Evolutionary conservation across 805 yeast species (phyloP).

Genomic region (Limtongia smithiae): DNA sequence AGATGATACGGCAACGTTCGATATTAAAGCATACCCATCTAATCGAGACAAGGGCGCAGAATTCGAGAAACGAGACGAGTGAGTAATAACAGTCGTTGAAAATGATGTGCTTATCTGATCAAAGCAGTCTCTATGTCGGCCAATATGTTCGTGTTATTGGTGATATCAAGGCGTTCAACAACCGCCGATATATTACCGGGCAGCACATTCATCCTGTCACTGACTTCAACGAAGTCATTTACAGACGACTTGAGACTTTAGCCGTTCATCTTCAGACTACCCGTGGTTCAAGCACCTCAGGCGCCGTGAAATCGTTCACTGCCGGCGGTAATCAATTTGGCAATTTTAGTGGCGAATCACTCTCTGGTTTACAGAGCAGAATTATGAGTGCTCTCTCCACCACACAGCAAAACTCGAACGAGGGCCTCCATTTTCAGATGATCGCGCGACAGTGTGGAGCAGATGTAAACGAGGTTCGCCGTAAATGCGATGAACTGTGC

Average conservation of each 20-base stretch:
- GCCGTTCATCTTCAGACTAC: constrained; percentile 19
- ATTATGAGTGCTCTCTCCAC: constrained; percentile 13
- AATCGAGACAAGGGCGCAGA: constrained; percentile 28
- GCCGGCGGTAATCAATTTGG: constrained; percentile 2
- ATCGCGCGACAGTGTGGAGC: constrained; percentile 13
- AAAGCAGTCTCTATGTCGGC: constrained; percentile 28
- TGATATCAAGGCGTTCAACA: constrained; percentile 47
- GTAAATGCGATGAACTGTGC: constrained; percentile 15
- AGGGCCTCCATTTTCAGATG: constrained; percentile 22
- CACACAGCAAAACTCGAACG: constrained; percentile 12
- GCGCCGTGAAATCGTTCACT: background rate
- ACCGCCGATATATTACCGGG: constrained; percentile 50
- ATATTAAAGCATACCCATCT: constrained; percentile 52
- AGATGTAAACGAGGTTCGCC: background rate
- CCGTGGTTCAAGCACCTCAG: background rate
- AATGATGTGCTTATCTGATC: background rate
- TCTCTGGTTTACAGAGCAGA: constrained; percentile 21
- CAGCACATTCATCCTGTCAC: constrained; percentile 47
- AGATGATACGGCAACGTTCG: constrained; percentile 63
- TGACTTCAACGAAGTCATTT: constrained; percentile 58
- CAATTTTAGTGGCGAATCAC: constrained; percentile 5
- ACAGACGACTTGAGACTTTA: constrained; percentile 56
- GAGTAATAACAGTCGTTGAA: background rate
- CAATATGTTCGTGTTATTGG: constrained; percentile 52
- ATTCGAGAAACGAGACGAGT: constrained; percentile 25